Conservation (phyloP, 805 yeast species). For the Candida ficus region DNA sequence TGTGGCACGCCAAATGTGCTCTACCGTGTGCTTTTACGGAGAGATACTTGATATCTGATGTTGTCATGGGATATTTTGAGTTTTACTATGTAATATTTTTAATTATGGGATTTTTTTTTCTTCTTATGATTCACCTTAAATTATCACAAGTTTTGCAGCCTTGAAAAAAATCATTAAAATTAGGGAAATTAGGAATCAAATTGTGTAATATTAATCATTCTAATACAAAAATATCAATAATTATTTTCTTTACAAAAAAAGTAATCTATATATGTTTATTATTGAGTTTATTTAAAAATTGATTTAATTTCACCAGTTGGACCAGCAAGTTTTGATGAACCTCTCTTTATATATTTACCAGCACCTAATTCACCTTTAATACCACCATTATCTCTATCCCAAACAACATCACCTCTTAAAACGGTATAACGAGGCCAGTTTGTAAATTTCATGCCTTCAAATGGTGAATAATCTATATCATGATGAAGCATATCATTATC, state of each 20-base stretch:
- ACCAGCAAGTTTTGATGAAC: slow-evolving; percentile 18
- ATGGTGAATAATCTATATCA: slow-evolving; percentile 36
- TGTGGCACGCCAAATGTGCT: slow-evolving; percentile 17
- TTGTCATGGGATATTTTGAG: neutral
- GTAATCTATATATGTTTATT: no score
- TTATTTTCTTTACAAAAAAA: no score
- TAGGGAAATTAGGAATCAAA: no score
- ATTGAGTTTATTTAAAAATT: slow-evolving; percentile 6
- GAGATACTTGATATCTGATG: slow-evolving; percentile 8
- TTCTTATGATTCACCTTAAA: no score
- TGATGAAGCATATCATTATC: slow-evolving; percentile 31
- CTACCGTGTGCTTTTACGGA: slow-evolving; percentile 19
- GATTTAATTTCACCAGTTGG: slow-evolving; percentile 22
- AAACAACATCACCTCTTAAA: slow-evolving; percentile 33
- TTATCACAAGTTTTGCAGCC: no score
- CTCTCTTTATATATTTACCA: slow-evolving; percentile 28
- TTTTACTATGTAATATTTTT: no score
- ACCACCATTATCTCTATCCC: slow-evolving; percentile 24
- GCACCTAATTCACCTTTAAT: slow-evolving; percentile 13
- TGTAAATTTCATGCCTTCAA: slow-evolving; percentile 33
- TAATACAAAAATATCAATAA: neutral
- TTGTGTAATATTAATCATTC: no score
- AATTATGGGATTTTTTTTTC: no score
- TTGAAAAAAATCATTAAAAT: no score
- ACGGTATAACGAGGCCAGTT: slow-evolving; percentile 45